Base-by-base conservation (phyloP, 495 filamentous ascomycete genomes). In the Aspergillus carlsbadensis region DNA sequence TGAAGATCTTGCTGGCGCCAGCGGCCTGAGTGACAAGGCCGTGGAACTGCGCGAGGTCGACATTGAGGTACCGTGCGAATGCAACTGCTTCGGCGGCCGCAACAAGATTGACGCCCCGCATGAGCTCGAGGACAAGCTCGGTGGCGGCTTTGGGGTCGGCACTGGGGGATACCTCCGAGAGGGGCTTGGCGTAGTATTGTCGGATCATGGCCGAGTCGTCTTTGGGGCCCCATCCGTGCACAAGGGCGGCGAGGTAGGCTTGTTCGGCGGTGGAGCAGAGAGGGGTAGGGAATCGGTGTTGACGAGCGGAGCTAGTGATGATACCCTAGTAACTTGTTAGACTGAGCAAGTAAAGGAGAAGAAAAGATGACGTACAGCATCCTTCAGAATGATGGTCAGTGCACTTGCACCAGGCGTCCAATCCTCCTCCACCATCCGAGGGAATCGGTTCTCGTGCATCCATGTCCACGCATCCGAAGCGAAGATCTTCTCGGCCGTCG, bases 391-490 rank as follows among this genome's bases (percentile, higher is more conserved):
- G 64, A 92, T 92, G 24, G 78, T 82, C 60, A 91, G 65, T 2
- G 89, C 89, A 64, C 84, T 88, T 18, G 69, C 70, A 26, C 84
- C 84, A 7, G 88, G 73, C 44, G 82, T 81, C 73, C 85, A 81
- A 58, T 87, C 87, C 58, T 83, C 73, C 5, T 83, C 82, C 56
- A 92, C 59, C 79, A 91, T 89, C 48, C 86, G 78, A 49, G 84
- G 81, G 5, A 83, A 77, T 13, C 89, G 80, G 68, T 94, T 86
- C 66, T 86, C 86, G 73, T 91, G 89, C 87, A 92, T 91, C 86
- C 87, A 94, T 58, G 83, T 87, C 74, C 80, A 84, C 31, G 78
- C 84, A n/a, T 84, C 80, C 0, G 82, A 81, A 0, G 59, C 60
- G n/a, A 82, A 73, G 20, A 92, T 77, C 15, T 73, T 70, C 17